Evolutionary conservation across 306 rosid species (phyloP).

Genomic region (Vachellia pachyceras): DNA sequence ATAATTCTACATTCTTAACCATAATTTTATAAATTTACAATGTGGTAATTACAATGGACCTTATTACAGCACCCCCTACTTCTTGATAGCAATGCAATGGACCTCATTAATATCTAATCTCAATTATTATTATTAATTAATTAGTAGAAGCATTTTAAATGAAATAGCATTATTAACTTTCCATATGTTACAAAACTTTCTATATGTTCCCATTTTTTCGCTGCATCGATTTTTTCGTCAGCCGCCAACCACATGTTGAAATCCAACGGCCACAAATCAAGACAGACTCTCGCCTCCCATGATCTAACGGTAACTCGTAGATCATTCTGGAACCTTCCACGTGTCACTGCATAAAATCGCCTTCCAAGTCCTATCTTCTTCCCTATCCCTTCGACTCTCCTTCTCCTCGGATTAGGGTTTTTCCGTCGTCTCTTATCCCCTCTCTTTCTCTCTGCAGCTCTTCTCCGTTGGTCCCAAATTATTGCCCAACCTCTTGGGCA

Average conservation of each 20-base stretch:
- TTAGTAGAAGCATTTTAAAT: too few species aligned
- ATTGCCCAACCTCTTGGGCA: not conserved
- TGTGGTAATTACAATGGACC: too few species aligned
- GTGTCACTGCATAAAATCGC: slow-evolving; percentile 31
- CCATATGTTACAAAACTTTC: too few species aligned
- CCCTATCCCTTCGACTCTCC: not conserved
- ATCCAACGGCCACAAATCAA: slow-evolving; percentile 8
- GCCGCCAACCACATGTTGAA: not conserved
- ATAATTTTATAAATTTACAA: too few species aligned
- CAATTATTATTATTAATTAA: too few species aligned
- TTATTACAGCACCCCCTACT: too few species aligned
- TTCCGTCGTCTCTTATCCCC: not conserved
- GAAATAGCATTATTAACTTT: too few species aligned
- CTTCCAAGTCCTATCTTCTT: not conserved
- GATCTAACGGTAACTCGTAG: slow-evolving; percentile 22
- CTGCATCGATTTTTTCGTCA: not conserved
- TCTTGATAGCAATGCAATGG: too few species aligned
- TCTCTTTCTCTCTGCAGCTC: not conserved
- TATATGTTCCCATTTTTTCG: too few species aligned
- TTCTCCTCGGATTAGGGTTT: slow-evolving; percentile 24
- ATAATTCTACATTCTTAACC: too few species aligned
- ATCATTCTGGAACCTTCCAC: slow-evolving; percentile 48
- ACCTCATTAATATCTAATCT: too few species aligned
- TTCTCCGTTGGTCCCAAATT: not conserved
- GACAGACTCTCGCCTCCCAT: not conserved